These are phyloP conservation scores for Pochonia chlamydosporia DNA, from an alignment of 2,329 filamentous ascomycete species.

Conservation along the genomic window DNA sequence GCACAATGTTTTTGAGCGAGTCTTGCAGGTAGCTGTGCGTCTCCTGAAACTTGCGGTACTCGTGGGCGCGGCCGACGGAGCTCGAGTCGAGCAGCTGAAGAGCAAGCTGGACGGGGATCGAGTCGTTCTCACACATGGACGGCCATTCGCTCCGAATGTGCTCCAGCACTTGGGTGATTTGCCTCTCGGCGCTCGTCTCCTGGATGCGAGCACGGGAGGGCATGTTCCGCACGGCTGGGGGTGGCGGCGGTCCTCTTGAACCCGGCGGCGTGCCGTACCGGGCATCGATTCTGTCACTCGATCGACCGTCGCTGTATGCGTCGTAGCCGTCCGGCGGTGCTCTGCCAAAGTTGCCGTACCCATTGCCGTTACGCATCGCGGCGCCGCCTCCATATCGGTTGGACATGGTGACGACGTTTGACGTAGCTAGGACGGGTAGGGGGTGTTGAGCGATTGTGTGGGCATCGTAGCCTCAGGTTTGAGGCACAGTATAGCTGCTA, in stretches of 20 bases:
- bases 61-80: conserved; percentile 85
- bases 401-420: conserved; percentile 34
- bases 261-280: conserved; percentile 33
- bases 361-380: conserved; percentile 31
- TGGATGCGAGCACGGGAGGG: conserved; percentile 30
- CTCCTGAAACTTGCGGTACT: conserved; percentile 77
- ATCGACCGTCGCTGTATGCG: conserved; percentile 34
- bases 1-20: conserved; percentile 89
- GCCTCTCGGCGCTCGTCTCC: conserved; percentile 46
- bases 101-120: conserved; percentile 89
- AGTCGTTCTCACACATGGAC: conserved; percentile 82
- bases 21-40: conserved; percentile 87
- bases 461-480: conserved; percentile 14
- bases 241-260: conserved; percentile 23
- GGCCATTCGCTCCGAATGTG: conserved; percentile 88
- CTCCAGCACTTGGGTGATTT: conserved; percentile 63
- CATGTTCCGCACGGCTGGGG: conserved; percentile 25
- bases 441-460: not conserved
- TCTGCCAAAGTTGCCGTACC: conserved; percentile 37
- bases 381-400: conserved; percentile 39
- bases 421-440: not conserved
- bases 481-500: not conserved
- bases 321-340: conserved; percentile 45
- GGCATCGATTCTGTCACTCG: conserved; percentile 37
- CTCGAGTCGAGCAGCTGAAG: conserved; percentile 90